Evolutionary conservation across 306 rosid species (phyloP).

Genomic region (Cicer bijugum): DNA sequence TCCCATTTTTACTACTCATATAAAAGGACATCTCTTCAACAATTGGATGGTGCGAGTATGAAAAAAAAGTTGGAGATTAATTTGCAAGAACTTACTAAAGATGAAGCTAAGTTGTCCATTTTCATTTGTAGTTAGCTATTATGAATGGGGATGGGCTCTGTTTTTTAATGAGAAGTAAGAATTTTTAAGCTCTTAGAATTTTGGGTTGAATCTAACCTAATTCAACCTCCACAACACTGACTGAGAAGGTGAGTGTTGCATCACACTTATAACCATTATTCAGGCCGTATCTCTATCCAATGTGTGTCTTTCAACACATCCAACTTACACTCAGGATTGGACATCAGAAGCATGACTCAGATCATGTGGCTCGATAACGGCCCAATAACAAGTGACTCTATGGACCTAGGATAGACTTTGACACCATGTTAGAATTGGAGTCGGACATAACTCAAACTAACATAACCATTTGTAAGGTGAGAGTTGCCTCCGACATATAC

Average conservation of each 20-base stretch:
- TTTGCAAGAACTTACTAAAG: conserved; percentile 16
- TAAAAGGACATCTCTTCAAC: background rate
- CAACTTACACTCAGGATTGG: background rate
- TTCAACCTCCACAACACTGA: background rate
- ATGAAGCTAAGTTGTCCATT: conserved; percentile 22
- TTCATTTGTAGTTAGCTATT: conserved; percentile 5
- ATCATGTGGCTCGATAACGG: background rate
- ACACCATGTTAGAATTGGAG: background rate
- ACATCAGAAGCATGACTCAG: background rate
- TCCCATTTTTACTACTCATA: conserved; percentile 18
- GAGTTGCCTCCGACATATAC: background rate
- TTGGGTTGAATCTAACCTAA: background rate
- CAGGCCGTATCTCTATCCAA: background rate
- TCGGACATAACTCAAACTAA: background rate
- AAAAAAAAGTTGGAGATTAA: background rate
- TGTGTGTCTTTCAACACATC: background rate
- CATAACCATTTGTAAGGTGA: background rate
- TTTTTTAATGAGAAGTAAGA: background rate
- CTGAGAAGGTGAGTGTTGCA: background rate
- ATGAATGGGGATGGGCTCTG: background rate
- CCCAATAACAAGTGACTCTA: background rate
- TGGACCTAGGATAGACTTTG: background rate
- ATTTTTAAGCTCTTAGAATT: conserved; percentile 7
- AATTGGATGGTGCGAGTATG: conserved; percentile 21
- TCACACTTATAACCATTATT: background rate